Evolutionary conservation across 768 basidiomycete species (phyloP).

Genomic region (Lepiota brunneoincarnata): DNA sequence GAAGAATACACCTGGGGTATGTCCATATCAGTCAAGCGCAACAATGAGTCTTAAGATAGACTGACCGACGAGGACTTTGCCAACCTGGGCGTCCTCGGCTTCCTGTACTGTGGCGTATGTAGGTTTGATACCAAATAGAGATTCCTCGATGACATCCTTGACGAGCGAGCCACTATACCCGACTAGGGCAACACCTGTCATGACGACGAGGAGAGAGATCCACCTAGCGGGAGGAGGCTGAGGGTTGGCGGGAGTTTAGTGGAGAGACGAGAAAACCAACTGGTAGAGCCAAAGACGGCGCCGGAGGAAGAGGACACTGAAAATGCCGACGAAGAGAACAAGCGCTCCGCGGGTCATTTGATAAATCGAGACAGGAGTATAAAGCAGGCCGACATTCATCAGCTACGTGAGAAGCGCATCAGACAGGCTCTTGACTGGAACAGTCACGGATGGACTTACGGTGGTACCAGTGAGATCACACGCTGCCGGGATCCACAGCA

Average conservation of each 20-base stretch:
- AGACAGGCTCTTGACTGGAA: constrained; percentile 14
- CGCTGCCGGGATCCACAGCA: constrained; percentile 85
- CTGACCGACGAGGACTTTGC: constrained; percentile 73
- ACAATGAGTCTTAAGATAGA: constrained; percentile 17
- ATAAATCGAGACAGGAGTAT: constrained; percentile 96
- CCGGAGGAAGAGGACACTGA: constrained; percentile 88
- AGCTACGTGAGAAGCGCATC: constrained; percentile 41
- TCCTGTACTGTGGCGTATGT: constrained; percentile 40
- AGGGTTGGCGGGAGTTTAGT: background rate
- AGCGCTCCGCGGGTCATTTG: constrained; percentile 95
- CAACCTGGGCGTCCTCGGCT: constrained; percentile 57
- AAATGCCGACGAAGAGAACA: constrained; percentile 88
- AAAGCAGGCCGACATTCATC: constrained; percentile 95
- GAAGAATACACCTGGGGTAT: constrained; percentile 74
- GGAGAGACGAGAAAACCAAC: constrained; percentile 34
- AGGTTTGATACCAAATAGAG: constrained; percentile 26
- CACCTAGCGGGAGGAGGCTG: constrained; percentile 51
- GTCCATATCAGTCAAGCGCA: constrained; percentile 15
- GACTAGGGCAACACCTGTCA: constrained; percentile 78
- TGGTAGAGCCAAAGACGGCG: constrained; percentile 88
- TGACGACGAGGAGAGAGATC: constrained; percentile 86
- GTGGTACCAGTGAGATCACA: constrained; percentile 93
- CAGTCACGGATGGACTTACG: constrained; percentile 40
- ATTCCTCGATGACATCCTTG: constrained; percentile 65
- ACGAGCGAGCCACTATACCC: constrained; percentile 88